Conservation (phyloP, 148 eudicot species). For the Gaultheria prostrata region DNA sequence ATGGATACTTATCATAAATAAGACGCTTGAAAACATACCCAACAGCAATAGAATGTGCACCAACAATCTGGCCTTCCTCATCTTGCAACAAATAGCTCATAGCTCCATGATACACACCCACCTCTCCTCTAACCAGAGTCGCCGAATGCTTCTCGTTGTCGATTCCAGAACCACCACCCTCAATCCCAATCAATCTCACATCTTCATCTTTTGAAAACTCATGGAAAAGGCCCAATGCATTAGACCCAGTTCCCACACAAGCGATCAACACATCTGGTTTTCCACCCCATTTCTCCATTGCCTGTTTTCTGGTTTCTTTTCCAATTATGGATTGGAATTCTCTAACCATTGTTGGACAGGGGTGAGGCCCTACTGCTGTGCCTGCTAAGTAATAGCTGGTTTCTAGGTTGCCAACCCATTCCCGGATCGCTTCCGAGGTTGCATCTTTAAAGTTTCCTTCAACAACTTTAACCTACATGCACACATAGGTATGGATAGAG, state of each 20-base stretch:
- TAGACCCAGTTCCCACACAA: constrained; percentile 96
- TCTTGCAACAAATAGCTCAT: constrained; percentile 96
- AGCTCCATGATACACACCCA: constrained; percentile 94
- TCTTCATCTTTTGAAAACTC: constrained; percentile 82
- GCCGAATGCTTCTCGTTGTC: constrained; percentile 82
- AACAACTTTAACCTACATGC: not conserved
- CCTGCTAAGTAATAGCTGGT: constrained; percentile 91
- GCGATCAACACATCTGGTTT: constrained; percentile 91
- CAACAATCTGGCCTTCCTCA: constrained; percentile 91
- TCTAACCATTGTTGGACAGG: constrained; percentile 86
- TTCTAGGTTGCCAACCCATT: constrained; percentile 96
- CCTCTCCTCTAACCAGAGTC: constrained; percentile 85
- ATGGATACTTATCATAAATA: not conserved
- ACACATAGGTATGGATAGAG: not conserved
- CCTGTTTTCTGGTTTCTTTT: constrained; percentile 87
- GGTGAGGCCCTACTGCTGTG: constrained; percentile 95
- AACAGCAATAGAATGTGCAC: constrained; percentile 94
- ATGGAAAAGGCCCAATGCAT: constrained; percentile 88
- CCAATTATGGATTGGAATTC: constrained; percentile 94
- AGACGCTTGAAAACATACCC: constrained; percentile 45
- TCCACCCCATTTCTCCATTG: constrained; percentile 94
- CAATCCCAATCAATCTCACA: constrained; percentile 83
- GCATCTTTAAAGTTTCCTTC: constrained; percentile 59
- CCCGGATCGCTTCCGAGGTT: constrained; percentile 95
- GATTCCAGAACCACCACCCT: constrained; percentile 79